Evolutionary conservation across 768 basidiomycete genomes (phyloP), one percentile per base, ranked within the genome.

Genomic region (Fibroporia radiculosa): DNA sequence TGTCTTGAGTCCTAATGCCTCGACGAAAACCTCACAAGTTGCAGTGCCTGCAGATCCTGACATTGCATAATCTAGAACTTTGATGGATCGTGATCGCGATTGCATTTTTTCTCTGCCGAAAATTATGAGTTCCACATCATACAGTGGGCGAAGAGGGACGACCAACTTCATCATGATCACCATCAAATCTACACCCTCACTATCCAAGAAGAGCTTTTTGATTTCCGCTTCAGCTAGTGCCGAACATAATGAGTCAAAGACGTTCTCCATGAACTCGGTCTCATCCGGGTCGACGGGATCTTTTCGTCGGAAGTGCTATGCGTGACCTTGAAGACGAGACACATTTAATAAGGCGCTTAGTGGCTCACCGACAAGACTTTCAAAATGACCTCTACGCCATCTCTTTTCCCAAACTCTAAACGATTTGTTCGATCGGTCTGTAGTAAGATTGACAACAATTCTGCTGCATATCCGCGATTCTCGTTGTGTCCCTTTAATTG

Each of bases 121-220:
- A 19, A 19, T 11, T 35, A 13, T n/a, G 6, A 29, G 10, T 4
- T 31, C 44, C 0, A 45, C 25, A 27, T 27, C 6, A 32, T 22
- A 1, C 25, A 7, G 7, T 13, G 32, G 20, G 36, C 7, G 34
- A 18, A 18, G 13, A 18, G 20, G 16, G 27, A 43, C 29, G 23
- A 66, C 80, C 35, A 54, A 93, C 92, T 86, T 95, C 85, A 97
- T 93, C 77, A 96, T 86, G 51, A 98, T 71, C n/a, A 96, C 76
- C 93, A 98, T 97, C 26, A 99, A 74, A 56, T 99, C 96, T 12
- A 92, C 80, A 1, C 96, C 96, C 62, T 99, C 96, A 16, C 83
- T 83, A 8, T 81, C 77, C n/a, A 92, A 66, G 65, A 99, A 98
- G 3, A 80, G 64, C 14, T 73, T 62, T 64, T 97, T 98, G 60